Evolutionary conservation across 108 stramenopile species (phyloP).

Genomic region (Bacterosira constricta): DNA sequence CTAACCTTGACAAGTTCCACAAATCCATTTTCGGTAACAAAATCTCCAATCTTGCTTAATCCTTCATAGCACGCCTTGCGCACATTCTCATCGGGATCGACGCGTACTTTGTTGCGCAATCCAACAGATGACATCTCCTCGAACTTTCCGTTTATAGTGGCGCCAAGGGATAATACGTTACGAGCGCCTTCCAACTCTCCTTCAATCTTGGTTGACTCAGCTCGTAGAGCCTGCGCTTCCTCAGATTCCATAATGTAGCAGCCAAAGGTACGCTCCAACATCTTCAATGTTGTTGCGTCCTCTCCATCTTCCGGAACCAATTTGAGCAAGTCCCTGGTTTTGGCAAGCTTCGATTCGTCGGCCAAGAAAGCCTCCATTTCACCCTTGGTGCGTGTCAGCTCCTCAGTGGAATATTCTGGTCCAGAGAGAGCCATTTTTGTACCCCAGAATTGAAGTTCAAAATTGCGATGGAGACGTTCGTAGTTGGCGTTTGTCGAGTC

Average conservation of each 20-base stretch:
- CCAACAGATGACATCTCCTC: conserved; percentile 61
- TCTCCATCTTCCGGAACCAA: conserved; percentile 23
- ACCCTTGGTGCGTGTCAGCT: conserved; percentile 61
- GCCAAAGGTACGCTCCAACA: conserved; percentile 58
- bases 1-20: conserved; percentile 70
- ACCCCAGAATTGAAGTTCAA: conserved; percentile 84
- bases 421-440: conserved; percentile 72
- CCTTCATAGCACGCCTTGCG: conserved; percentile 71
- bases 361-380: conserved; percentile 72
- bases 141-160: conserved; percentile 51
- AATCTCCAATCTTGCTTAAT: conserved; percentile 66
- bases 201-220: conserved; percentile 59
- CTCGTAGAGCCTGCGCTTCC: conserved; percentile 55
- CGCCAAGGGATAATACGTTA: conserved; percentile 58
- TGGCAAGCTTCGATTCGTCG: conserved; percentile 42
- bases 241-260: conserved; percentile 60
- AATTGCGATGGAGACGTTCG: conserved; percentile 54
- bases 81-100: conserved; percentile 51
- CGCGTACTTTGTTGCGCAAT: conserved; percentile 58
- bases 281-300: conserved; percentile 46
- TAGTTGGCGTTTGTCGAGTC: conserved; percentile 59
- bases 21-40: conserved; percentile 67
- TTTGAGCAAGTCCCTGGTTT: conserved; percentile 41
- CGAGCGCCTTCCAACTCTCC: conserved; percentile 59
- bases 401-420: conserved; percentile 54